Evolutionary conservation across 768 basidiomycete species (phyloP).

Genomic region (Lactarius hatsudake): DNA sequence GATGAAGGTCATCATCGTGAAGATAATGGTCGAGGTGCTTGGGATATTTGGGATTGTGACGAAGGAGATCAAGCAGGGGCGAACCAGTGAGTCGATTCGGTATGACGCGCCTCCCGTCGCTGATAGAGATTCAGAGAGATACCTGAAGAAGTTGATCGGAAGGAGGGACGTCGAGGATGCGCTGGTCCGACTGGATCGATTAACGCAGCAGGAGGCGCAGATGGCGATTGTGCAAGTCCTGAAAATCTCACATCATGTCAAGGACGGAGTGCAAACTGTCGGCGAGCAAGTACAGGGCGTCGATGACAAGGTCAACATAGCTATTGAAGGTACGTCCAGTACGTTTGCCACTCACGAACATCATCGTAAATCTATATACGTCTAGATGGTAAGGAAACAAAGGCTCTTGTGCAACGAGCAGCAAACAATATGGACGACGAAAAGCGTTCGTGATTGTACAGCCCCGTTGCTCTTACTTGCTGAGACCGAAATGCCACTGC

Average conservation of each 20-base stretch:
- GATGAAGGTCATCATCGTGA: neutral
- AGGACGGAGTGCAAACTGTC: neutral
- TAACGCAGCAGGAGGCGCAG: neutral
- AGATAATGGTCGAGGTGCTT: neutral
- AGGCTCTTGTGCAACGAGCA: neutral
- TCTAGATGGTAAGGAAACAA: neutral
- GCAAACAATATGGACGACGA: neutral
- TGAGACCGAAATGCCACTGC: neutral
- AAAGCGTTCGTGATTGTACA: neutral
- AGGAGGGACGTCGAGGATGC: neutral
- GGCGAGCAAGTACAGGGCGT: no score
- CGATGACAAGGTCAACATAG: no score
- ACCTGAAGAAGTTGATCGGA: neutral
- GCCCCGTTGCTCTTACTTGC: accelerated
- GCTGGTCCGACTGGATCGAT: neutral
- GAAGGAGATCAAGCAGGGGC: neutral
- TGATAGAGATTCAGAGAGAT: neutral
- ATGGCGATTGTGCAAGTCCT: neutral
- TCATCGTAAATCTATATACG: no score
- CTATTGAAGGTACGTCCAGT: no score
- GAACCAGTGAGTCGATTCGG: neutral
- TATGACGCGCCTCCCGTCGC: neutral
- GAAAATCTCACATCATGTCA: neutral
- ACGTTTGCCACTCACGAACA: no score
- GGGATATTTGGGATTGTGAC: neutral